phyloP scores from a whole-genome alignment of 176 grass and related monocot genomes.

The Aegilops umbellulata region DNA sequence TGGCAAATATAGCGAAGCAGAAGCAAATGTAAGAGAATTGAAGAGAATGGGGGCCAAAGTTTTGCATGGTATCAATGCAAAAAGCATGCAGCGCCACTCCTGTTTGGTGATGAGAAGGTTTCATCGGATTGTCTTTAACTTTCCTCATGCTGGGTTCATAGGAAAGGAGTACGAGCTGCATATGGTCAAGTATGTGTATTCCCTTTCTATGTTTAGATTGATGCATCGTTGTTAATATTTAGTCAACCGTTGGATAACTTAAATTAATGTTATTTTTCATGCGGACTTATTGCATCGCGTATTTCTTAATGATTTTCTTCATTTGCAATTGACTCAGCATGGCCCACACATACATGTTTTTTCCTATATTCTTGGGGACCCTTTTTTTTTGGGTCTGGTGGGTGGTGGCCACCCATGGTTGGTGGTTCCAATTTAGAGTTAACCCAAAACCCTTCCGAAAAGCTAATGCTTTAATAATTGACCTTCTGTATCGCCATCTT shows the following conservation, averaged over 20 bases:
- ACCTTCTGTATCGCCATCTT: no score
- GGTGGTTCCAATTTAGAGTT: not conserved
- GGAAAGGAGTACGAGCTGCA: conserved; percentile 30
- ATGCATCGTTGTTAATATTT: no score
- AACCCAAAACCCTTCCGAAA: not conserved
- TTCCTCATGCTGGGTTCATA: conserved; percentile 58
- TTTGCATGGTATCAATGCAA: conserved; percentile 44
- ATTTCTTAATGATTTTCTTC: no score
- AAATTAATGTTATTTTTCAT: no score
- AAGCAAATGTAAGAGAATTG: not conserved
- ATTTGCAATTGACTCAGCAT: no score
- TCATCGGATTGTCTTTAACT: conserved; percentile 66
- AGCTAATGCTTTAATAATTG: not conserved
- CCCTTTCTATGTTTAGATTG: no score
- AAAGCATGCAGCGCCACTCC: conserved; percentile 34
- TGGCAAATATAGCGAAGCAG: conserved; percentile 38
- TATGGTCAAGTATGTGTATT: conserved; percentile 34
- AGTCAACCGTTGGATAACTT: no score
- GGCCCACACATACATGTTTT: not conserved
- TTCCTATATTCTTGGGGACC: not conserved
- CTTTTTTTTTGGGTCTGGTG: not conserved
- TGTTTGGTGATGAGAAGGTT: conserved; percentile 35
- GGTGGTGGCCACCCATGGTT: not conserved
- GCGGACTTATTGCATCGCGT: no score
- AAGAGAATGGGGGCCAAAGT: conserved; percentile 23